Base-by-base conservation (phyloP, 2,329 filamentous ascomycete genomes). In the Tolypocladium cylindrosporum region DNA sequence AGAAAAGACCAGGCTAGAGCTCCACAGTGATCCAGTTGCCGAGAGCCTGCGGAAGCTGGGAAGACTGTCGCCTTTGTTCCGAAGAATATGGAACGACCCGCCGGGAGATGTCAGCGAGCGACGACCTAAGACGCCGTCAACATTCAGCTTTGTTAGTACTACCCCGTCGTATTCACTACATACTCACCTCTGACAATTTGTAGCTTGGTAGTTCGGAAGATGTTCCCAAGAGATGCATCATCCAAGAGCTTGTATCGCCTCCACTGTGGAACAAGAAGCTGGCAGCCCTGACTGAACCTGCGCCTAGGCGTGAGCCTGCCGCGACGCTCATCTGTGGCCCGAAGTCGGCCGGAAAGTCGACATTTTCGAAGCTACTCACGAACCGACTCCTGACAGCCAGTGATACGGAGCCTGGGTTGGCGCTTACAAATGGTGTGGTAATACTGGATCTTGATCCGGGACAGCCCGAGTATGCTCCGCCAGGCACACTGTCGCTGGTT, bases 391-490 rank as follows among this genome's bases (percentile, higher is more conserved):
- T 90, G n/a, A 87, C 84, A 4, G 61, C 53, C 2, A 64, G 63
- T 10, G 24, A 51, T 65, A 64, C 63, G 24, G 59, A 58, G 21
- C 19, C 50, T 16, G 14, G 63, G 66, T 21, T 55, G 21, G 55
- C 54, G 5, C 61, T 61, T 19, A 16, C 63, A 42, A 63, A 60
- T 11, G 66, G 67, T 19, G 75, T 87, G 34, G 79, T 77, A 57
- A 75, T 88, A n/a, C 77, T 94, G 8, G 90, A 94, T 64, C 76
- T 93, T 11, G 89, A 94, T 66, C 87, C 88, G 1, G 87, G 86
- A 0, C 89, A 91, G 65, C 88, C 89, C 3, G 89, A 92, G 66
- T 91, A 88, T 67, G 82, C 82, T 0, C 79, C 86, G 1, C 82
- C 86, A 0, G 89, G 89, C 0, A 84, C 87, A 16, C 67, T 93